Evolutionary conservation across 306 rosid genomes (phyloP).

Genomic region (Clitoria ternatea): DNA sequence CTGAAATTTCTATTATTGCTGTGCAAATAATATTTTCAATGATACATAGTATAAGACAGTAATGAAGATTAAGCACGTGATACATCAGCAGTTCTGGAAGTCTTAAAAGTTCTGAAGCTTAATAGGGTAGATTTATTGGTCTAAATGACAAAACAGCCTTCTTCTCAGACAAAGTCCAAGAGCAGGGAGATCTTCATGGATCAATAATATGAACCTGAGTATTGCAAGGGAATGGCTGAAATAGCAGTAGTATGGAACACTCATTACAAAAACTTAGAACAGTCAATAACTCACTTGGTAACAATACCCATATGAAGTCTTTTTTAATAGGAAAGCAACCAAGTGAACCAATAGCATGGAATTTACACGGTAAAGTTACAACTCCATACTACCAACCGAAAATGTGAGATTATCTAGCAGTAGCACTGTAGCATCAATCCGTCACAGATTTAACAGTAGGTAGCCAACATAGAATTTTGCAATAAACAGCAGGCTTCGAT

Average conservation of each 20-base stretch:
- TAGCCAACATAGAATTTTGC: not conserved
- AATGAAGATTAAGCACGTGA: slow-evolving; percentile 7
- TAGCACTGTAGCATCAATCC: not conserved
- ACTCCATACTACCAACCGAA: not conserved
- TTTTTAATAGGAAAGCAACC: slow-evolving; percentile 11
- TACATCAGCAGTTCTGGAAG: not conserved
- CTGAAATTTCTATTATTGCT: not conserved
- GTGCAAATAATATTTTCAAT: not conserved
- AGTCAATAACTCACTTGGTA: not conserved
- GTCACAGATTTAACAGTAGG: not conserved
- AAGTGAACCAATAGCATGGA: not conserved
- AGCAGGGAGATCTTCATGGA: slow-evolving; percentile 6
- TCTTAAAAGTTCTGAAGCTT: not conserved
- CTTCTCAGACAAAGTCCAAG: not conserved
- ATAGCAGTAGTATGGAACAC: not conserved
- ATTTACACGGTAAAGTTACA: not conserved
- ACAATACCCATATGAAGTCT: not conserved
- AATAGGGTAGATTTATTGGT: not conserved
- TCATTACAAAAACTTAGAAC: not conserved
- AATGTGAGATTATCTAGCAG: not conserved
- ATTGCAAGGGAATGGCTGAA: not conserved
- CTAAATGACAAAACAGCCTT: not conserved
- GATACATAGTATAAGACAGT: not conserved
- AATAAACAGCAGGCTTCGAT: not conserved
- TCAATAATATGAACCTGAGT: not conserved